Percentiles rank a stretch among this genome's conserved stretches.
These are phyloP conservation scores for Fonsecaea nubica DNA, from an alignment of 2,329 filamentous ascomycete genomes.

Conservation along the genomic window DNA sequence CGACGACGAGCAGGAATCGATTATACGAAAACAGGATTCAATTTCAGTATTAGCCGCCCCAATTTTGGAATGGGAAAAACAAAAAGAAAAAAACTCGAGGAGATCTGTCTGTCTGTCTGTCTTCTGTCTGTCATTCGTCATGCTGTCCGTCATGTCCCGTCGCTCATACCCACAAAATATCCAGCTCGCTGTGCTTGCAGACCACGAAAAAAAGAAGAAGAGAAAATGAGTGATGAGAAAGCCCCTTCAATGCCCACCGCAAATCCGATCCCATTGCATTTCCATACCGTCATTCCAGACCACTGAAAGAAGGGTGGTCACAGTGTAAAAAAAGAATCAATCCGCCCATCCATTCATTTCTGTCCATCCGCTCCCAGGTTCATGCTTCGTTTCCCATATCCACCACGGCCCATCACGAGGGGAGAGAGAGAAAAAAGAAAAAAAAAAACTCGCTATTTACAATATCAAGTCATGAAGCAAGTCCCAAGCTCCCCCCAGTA, in stretches of 20 bases:
- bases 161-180: constrained; percentile 1
- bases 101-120: not conserved
- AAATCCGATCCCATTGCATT: constrained; percentile 1
- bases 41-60: constrained; percentile 20
- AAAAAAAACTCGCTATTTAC: constrained; percentile 21
- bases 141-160: constrained; percentile 2
- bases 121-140: not conserved
- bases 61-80: not conserved
- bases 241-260: constrained; percentile 3
- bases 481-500: constrained; percentile 24
- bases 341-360: constrained; percentile 16
- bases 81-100: not conserved
- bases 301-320: constrained; percentile 6
- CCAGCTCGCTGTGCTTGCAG: constrained; percentile 12
- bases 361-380: constrained; percentile 9
- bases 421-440: not conserved
- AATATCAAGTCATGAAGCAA: constrained; percentile 14
- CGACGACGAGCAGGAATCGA: not conserved
- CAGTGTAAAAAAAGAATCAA: constrained; percentile 6
- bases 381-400: constrained; percentile 18
- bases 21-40: not conserved
- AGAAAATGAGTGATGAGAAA: constrained; percentile 1
- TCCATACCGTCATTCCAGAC: constrained; percentile 8
- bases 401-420: constrained; percentile 11
- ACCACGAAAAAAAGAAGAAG: not conserved